Evolutionary conservation across 805 yeast genomes (phyloP), one percentile per base, ranked within the genome.

Genomic region (Metschnikowia arizonensis): DNA sequence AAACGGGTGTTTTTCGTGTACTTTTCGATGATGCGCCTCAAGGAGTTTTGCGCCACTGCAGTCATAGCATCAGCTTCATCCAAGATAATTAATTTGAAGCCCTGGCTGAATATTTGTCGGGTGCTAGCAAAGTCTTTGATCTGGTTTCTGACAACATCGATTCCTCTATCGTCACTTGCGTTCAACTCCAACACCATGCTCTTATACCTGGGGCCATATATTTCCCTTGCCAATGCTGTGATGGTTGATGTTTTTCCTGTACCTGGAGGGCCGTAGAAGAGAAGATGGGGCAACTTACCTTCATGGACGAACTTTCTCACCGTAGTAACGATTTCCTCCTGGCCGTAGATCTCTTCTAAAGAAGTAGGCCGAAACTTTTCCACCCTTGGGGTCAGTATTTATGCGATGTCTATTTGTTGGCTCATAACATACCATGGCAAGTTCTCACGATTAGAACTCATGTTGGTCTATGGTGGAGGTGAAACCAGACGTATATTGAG

Each of bases 61-160:
- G 93, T 85, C 95, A 86, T 85, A n/a, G 93, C 88, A 65, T 86
- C 97, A 0, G 97, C 97, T 68, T 91, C 98, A 68, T 91, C 98
- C 48, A 91, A 69, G n/a, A 91, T 87, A 48, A 91, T 84, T 56
- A 91, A 70, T 60, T 91, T 91, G 74, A 89, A 89, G 11, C 93
- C 95, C 44, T 77, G 74, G 49, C 82, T 74, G 66, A 91, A 93
- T 44, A 93, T 91, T 63, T 93, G 99, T 74, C 88, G 82, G 1
- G 99, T 93, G 25, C 91, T 81, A 9, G 99, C 99, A 69, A 93
- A 93, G 56, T 85, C 89, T 73, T 93, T 93, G 71, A 93, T 89
- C 66, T 89, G 97, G 58, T 93, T 93, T 52, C 99, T 78, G n/a
- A 93, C 98, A 36, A 93, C 97, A 56, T 88, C 96, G 54, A 93